Base-by-base conservation (phyloP, 2,329 filamentous ascomycete genomes). In the Didymella pinodella region DNA sequence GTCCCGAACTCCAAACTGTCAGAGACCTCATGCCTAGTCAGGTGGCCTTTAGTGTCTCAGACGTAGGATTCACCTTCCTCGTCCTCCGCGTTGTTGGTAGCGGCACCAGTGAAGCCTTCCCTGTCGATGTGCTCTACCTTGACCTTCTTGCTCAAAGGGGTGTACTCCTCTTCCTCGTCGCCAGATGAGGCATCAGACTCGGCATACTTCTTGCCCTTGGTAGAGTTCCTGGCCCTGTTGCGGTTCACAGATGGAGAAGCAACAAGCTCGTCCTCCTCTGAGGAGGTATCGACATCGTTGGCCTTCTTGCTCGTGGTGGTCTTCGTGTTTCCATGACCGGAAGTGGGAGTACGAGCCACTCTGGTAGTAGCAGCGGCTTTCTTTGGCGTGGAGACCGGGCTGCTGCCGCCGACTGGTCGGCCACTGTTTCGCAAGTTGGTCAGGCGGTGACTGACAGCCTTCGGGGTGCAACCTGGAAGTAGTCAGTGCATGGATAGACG, bases 371-470 rank as follows among this genome's bases (percentile, higher is more conserved):
- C 41, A 7, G 25, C 41, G n/a, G 25, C 10, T 2, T 6, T 36
- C 40, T 49, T 50, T 18, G 45, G 45, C 26, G 56, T 38, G 0
- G 38, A 11, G 4, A 7, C 4, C 7, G 45, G 22, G n/a, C 26
- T 25, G 6, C 26, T 25, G 4, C 26, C 26, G 34, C 41, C 41
- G 7, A 26, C 25, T 4, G 11, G 14, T 29, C 50, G 54, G 28
- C 62, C 64, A 8, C 26, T 20, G 4, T 54, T 63, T 26, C 66
- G 65, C 6, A 71, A 51, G 54, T 67, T 70, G 38, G 34, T 55
- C 7, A 73, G 55, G 7, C 68, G 66, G 54, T 71, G 64, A 16
- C 52, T 57, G 4, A 72, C 66, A 4, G 70, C 69, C 43, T 72
- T 73, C 10, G 68, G 57, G 1, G 69, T 73, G 41, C 70, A 73